These are phyloP conservation scores for Aphanomyces astaci DNA, from an alignment of 352 stramenopile species.

Conservation along the genomic window DNA sequence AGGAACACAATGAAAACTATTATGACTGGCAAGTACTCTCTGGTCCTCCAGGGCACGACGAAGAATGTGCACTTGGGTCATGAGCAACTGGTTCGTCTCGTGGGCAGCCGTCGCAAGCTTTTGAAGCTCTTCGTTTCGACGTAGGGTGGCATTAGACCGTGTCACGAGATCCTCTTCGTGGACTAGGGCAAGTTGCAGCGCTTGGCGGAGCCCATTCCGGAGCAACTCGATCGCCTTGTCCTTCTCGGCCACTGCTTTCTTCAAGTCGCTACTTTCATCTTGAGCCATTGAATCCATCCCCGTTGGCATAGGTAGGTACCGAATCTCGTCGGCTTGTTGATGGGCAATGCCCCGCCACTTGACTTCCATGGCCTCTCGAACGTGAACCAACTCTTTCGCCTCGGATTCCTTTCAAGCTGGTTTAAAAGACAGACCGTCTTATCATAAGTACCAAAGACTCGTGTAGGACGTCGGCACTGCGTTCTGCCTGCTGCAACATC, in stretches of 20 bases:
- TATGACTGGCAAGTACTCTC: not conserved
- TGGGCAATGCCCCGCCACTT: slow-evolving; percentile 7
- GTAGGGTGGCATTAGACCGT: not conserved
- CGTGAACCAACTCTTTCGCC: not conserved
- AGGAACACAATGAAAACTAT: too few species aligned
- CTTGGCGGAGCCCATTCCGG: slow-evolving; percentile 1
- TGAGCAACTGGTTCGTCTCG: slow-evolving; percentile 5
- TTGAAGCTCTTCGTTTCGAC: slow-evolving; percentile 12
- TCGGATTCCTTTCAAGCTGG: not conserved
- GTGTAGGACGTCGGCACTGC: not conserved
- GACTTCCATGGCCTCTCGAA: slow-evolving; percentile 1
- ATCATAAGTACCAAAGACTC: not conserved
- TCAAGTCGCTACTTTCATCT: not conserved
- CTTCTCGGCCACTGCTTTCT: not conserved
- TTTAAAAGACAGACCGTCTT: not conserved
- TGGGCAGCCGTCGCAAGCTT: not conserved
- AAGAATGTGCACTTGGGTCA: slow-evolving; percentile 12
- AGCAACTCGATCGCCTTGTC: not conserved
- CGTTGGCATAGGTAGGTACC: too few species aligned
- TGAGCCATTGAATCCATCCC: too few species aligned
- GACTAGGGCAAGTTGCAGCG: not conserved
- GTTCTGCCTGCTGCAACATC: not conserved
- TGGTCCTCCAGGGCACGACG: not conserved
- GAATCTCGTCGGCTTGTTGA: not conserved
- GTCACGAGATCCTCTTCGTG: not conserved